A percentile compares a stretch with the other conserved stretches of the same genome.
These are phyloP conservation scores for Thalassiosira ordinaria DNA, from an alignment of 352 stramenopile genomes.

Conservation along the genomic window DNA sequence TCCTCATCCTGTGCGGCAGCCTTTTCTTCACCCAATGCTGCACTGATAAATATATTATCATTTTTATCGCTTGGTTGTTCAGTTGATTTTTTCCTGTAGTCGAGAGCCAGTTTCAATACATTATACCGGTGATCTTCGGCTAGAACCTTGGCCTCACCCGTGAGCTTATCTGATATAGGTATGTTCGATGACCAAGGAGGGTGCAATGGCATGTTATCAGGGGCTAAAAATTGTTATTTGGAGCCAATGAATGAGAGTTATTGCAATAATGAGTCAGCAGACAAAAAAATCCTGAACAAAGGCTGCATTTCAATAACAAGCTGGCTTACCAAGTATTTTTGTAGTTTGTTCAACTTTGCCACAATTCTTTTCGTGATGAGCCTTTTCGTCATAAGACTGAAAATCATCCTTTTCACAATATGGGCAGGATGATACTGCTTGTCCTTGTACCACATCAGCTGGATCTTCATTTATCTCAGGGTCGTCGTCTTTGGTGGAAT, in stretches of 20 bases:
- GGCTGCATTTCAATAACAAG: no score
- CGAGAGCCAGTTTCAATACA: slow-evolving; percentile 4
- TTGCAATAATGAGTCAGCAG: no score
- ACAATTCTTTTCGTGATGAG: slow-evolving; percentile 4
- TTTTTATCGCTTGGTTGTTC: neutral
- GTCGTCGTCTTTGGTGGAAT: neutral
- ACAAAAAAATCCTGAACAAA: no score
- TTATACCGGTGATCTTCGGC: neutral
- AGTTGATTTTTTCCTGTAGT: slow-evolving; percentile 4
- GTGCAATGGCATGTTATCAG: no score
- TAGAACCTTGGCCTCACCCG: slow-evolving; percentile 1
- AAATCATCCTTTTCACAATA: slow-evolving; percentile 12
- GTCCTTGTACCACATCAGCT: neutral
- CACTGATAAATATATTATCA: slow-evolving; percentile 1
- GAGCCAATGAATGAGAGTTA: no score
- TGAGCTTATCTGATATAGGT: neutral
- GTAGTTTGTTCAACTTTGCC: slow-evolving; percentile 5
- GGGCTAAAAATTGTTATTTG: no score
- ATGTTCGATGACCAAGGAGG: neutral
- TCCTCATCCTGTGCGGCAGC: neutral
- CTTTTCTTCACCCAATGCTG: neutral
- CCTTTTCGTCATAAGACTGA: neutral
- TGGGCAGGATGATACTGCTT: neutral
- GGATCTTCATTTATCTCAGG: neutral
- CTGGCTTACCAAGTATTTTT: neutral